Evolutionary conservation across 1,284 basidiomycete genomes (phyloP).

Genomic region (Termitomyces sp.): DNA sequence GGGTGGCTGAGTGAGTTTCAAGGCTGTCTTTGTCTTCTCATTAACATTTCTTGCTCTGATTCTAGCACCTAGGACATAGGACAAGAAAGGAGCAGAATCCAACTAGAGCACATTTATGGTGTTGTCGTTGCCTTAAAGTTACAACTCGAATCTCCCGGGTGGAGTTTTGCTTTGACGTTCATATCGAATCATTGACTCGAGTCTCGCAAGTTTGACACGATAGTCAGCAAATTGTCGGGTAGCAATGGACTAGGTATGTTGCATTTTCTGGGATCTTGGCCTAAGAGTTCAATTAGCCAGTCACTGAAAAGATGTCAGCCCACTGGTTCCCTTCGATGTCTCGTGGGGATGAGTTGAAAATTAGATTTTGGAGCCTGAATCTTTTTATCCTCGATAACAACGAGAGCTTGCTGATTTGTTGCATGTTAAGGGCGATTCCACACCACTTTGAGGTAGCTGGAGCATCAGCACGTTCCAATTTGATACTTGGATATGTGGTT

Average conservation of each 20-base stretch:
- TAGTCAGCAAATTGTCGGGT: neutral
- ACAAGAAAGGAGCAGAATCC: neutral
- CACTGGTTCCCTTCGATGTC: neutral
- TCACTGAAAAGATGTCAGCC: neutral
- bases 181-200: neutral
- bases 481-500: neutral
- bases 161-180: neutral
- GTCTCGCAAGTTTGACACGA: neutral
- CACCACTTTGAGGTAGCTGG: neutral
- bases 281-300: neutral
- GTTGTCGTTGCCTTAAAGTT: neutral
- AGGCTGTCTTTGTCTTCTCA: neutral
- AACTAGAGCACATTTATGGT: neutral
- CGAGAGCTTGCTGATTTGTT: neutral
- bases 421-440: neutral
- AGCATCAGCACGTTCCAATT: neutral
- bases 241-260: neutral
- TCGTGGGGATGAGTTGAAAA: neutral
- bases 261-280: neutral
- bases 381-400: neutral
- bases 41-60: neutral
- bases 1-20: neutral
- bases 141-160: neutral
- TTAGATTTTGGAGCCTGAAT: neutral
- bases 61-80: neutral